Base-by-base conservation (phyloP, 139 green algal genomes). In the Auxenochlorella pyrenoidosa region DNA sequence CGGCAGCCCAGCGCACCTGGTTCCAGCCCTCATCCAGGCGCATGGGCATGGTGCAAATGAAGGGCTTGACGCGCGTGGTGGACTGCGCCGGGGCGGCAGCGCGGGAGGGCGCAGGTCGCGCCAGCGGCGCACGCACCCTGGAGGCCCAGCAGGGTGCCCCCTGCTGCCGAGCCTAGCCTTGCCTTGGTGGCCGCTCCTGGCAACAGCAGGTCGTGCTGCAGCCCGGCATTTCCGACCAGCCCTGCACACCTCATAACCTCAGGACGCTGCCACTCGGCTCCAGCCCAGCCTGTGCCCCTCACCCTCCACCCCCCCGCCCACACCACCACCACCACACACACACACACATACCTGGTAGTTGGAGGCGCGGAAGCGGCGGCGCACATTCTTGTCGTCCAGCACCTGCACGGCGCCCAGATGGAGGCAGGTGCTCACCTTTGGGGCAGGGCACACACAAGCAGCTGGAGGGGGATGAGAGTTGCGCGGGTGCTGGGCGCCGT, bases 31-130 rank as follows among this genome's bases (percentile, higher is more conserved):
- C 95, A 80, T 99, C 97, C 44, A 99, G 92, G n/a, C 95, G 93
- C 95, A 99, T 98, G 30, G 97, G 97, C 97, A 99, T 99, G 13
- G 97, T 99, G 93, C 97, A 99, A 72, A 99, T 98, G 90, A 98
- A 99, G 22, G 96, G 97, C 94, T 98, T 99, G 66, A 99, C 97
- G 13, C 97, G 92, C 13, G 97, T 99, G 13, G 94, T 97, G 32
- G 93, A 96, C 96, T 98, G 94, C 89, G 82, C 44, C 10, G 34
- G 24, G 12, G 36, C 1, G 43, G 59, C 28, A 59, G 38, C 18
- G 16, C 15, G 54, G 54, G 54, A 41, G n/a, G 15, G 36, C 21
- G 47, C 41, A 66, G 41, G 26, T n/a, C 28, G 51, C n/a, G n/a
- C n/a, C n/a, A n/a, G n/a, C n/a, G n/a, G n/a, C n/a, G n/a, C n/a